Conservation (phyloP, 1,139 yeast genomes). For the Pichia terricola region DNA sequence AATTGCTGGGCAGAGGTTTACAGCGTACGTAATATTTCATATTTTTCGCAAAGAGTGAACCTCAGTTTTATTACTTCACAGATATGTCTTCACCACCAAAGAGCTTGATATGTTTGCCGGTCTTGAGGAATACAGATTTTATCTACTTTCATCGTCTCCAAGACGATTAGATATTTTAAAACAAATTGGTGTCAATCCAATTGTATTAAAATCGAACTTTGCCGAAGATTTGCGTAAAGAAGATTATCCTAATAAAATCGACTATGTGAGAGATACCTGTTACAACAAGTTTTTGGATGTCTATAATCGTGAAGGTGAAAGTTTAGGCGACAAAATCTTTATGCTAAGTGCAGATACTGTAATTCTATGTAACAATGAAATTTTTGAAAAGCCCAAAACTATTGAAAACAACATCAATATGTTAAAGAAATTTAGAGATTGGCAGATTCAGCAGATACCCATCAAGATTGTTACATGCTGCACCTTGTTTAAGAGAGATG, state of each 20-base stretch:
- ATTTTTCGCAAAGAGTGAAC: too few relatives aligned
- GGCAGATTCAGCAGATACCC: conserved; percentile 27
- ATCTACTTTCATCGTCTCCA: conserved; percentile 81
- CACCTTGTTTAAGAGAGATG: background rate
- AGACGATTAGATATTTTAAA: conserved; percentile 37
- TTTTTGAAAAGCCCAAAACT: conserved; percentile 70
- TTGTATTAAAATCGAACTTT: conserved; percentile 50
- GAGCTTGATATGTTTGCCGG: too few relatives aligned
- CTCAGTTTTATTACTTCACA: too few relatives aligned
- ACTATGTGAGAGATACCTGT: conserved; percentile 69
- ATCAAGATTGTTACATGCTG: conserved; percentile 24
- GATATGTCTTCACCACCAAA: too few relatives aligned
- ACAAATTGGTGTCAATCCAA: conserved; percentile 50
- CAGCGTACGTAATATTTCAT: too few relatives aligned
- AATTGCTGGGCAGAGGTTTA: too few relatives aligned
- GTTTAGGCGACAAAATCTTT: conserved; percentile 1
- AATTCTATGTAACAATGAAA: conserved; percentile 47
- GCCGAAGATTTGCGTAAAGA: conserved; percentile 64
- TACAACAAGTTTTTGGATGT: conserved; percentile 55
- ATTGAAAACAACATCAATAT: conserved; percentile 40
- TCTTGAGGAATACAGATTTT: too few relatives aligned
- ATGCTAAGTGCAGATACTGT: conserved; percentile 70
- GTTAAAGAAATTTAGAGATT: conserved; percentile 38
- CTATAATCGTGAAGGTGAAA: conserved; percentile 26
- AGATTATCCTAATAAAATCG: conserved; percentile 31